These are phyloP conservation scores for Oenanthe javanica DNA, from an alignment of 140 eudicot genomes.

Conservation along the genomic window DNA sequence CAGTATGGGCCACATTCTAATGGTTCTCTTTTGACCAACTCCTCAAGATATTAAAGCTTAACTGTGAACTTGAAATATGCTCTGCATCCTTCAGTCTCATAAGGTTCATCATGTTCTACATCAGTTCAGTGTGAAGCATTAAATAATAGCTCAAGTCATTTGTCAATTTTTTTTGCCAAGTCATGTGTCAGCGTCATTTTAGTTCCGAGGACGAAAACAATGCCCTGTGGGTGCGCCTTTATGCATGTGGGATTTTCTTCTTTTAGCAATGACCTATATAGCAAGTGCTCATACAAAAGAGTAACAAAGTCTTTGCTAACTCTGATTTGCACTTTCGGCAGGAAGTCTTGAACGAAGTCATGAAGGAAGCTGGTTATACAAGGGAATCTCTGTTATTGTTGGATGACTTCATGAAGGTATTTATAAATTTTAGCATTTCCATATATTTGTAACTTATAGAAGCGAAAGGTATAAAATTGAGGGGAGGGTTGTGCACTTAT, in stretches of 20 bases:
- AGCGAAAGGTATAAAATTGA: neutral
- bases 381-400: conserved; percentile 60
- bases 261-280: no score
- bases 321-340: conserved; percentile 20
- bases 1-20: neutral
- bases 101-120: neutral
- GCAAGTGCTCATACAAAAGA: neutral
- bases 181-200: neutral
- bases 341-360: conserved; percentile 66
- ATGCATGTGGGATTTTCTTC: no score
- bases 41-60: neutral
- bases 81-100: neutral
- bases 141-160: neutral
- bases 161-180: no score
- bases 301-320: neutral
- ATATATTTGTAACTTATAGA: neutral
- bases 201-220: no score
- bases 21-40: neutral
- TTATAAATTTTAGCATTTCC: neutral
- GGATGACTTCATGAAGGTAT: conserved; percentile 77
- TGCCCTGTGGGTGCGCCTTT: no score
- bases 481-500: neutral
- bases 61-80: neutral
- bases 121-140: neutral
- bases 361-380: conserved; percentile 79